These are phyloP conservation scores for Drosera capensis DNA, from an alignment of 148 eudicot species.

Conservation along the genomic window DNA sequence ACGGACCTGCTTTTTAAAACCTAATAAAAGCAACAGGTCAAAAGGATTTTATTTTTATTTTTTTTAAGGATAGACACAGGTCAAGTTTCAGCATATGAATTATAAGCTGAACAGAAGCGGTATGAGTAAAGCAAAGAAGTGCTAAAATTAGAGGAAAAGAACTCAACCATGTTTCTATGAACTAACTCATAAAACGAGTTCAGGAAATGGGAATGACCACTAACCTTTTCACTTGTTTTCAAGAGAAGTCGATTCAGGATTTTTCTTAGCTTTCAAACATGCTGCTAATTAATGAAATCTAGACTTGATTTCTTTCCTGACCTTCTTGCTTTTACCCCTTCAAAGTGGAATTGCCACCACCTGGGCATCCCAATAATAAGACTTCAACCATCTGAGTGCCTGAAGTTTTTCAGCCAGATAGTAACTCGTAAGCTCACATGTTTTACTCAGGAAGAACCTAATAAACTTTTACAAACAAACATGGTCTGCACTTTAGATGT, in stretches of 20 bases:
- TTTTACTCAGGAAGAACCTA: background rate
- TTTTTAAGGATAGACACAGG: background rate
- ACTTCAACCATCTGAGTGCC: slow-evolving; percentile 83
- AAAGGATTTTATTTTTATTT: background rate
- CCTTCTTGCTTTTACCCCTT: slow-evolving; percentile 21
- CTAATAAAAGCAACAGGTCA: slow-evolving; percentile 15
- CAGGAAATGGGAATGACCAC: slow-evolving; percentile 14
- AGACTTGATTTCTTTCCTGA: slow-evolving; percentile 48
- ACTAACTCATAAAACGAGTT: no score
- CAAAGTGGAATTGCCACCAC: slow-evolving; percentile 36
- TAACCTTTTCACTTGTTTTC: slow-evolving; percentile 42
- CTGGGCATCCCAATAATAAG: slow-evolving; percentile 84
- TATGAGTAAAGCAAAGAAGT: no score
- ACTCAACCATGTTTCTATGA: no score
- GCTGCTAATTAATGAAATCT: slow-evolving; percentile 39
- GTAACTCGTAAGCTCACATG: background rate
- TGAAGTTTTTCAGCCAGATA: slow-evolving; percentile 8
- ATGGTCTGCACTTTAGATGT: background rate
- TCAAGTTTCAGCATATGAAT: background rate
- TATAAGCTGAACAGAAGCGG: no score
- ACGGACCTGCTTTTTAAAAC: slow-evolving; percentile 43
- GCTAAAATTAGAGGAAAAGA: no score
- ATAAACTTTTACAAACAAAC: background rate
- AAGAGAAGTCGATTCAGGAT: slow-evolving; percentile 19
- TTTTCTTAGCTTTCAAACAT: slow-evolving; percentile 33